A percentile compares a stretch with the other conserved stretches of the same genome.
Evolutionary conservation across 306 rosid genomes (phyloP).

Genomic region (Prunus mume): DNA sequence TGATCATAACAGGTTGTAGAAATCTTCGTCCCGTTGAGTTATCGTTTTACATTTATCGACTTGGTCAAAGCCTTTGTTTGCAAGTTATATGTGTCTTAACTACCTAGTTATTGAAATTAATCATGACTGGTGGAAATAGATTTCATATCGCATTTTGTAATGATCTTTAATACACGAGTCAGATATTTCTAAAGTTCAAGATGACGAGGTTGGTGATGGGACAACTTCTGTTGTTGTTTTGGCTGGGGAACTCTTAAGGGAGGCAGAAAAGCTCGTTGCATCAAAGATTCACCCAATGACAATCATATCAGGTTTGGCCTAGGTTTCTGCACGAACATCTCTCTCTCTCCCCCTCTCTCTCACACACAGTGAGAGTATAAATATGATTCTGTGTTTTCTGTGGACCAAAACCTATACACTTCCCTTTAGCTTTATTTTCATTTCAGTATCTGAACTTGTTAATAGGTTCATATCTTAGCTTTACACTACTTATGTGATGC

Average conservation of each 20-base stretch:
- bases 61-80: neutral
- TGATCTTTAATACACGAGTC: conserved; percentile 47
- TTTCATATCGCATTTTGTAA: neutral
- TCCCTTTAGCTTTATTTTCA: neutral
- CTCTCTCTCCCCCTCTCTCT: neutral
- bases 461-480: neutral
- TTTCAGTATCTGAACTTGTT: neutral
- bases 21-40: neutral
- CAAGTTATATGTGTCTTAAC: neutral
- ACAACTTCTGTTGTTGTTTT: conserved; percentile 98
- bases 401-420: neutral
- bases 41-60: neutral
- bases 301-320: conserved; percentile 70
- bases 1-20: neutral
- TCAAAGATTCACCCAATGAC: conserved; percentile 97
- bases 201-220: conserved; percentile 99
- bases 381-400: neutral
- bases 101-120: neutral
- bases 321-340: neutral
- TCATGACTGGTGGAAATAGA: neutral
- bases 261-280: conserved; percentile 93
- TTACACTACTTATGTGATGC: neutral
- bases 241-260: conserved; percentile 95
- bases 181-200: conserved; percentile 99
- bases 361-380: neutral